phyloP scores from a whole-genome alignment of 768 basidiomycete species.

The Leccinum disarticulatum region DNA sequence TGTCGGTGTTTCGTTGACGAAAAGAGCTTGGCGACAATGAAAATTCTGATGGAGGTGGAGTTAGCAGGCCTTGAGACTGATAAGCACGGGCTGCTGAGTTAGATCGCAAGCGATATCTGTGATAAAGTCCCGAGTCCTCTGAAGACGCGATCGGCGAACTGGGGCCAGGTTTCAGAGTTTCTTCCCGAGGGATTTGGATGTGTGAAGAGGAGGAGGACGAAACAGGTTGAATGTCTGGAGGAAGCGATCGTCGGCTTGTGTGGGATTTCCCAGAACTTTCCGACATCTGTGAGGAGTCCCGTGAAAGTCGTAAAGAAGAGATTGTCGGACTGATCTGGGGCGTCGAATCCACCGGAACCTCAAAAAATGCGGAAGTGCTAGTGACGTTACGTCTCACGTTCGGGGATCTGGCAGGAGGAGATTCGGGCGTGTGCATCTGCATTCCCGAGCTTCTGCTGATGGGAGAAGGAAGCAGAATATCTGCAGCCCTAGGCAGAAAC shows the following conservation, averaged over 20 bases:
- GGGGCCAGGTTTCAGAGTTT: not conserved
- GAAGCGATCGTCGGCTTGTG: slow-evolving; percentile 3
- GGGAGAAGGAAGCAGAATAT: slow-evolving; percentile 25
- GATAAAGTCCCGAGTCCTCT: slow-evolving; percentile 14
- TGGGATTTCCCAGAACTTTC: not conserved
- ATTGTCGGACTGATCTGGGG: not conserved
- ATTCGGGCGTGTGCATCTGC: not conserved
- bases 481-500: slow-evolving; percentile 24
- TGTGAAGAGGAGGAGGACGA: slow-evolving; percentile 1
- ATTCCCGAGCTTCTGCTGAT: not conserved
- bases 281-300: slow-evolving; percentile 2
- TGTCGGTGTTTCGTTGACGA: not conserved
- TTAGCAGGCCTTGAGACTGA: not conserved
- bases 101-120: slow-evolving; percentile 10
- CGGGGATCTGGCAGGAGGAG: not conserved
- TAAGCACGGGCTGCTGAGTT: not conserved
- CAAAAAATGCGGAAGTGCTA: not conserved
- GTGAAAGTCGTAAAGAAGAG: slow-evolving; percentile 3
- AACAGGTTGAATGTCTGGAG: not conserved
- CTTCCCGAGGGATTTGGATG: slow-evolving; percentile 18
- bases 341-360: not conserved
- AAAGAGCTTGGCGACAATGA: not conserved
- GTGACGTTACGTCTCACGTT: not conserved
- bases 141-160: slow-evolving; percentile 17
- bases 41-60: slow-evolving; percentile 10